phyloP scores from a whole-genome alignment of 2,329 filamentous ascomycete genomes.

The Arachnomyces sp. region DNA sequence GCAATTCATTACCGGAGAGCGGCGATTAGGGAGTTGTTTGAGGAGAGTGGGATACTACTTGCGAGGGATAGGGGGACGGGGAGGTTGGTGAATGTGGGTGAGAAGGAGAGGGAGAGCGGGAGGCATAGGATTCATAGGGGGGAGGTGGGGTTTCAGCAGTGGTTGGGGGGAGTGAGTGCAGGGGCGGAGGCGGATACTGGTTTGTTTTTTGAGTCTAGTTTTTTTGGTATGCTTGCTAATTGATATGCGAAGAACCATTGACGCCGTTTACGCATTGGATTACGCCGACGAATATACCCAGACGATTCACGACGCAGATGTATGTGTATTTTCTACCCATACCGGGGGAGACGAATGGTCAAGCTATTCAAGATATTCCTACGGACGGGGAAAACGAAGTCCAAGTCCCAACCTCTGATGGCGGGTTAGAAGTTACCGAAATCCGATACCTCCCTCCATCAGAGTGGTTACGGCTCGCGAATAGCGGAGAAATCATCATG shows the following conservation, averaged over 20 bases:
- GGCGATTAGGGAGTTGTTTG: constrained; percentile 85
- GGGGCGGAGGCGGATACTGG: constrained; percentile 51
- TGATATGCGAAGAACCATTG: constrained; percentile 45
- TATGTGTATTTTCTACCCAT: constrained; percentile 83
- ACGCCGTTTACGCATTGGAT: constrained; percentile 88
- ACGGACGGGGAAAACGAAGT: constrained; percentile 45
- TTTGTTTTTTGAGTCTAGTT: constrained; percentile 6
- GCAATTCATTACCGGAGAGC: constrained; percentile 66
- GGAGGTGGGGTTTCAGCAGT: constrained; percentile 57
- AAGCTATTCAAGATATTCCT: constrained; percentile 25
- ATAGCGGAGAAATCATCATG: constrained; percentile 62
- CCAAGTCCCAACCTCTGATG: constrained; percentile 63
- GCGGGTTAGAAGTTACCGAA: constrained; percentile 61
- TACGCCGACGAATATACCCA: constrained; percentile 60
- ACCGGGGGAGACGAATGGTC: constrained; percentile 25
- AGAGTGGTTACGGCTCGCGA: constrained; percentile 60
- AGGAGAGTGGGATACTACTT: constrained; percentile 84
- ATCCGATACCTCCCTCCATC: constrained; percentile 65
- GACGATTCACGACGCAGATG: constrained; percentile 91
- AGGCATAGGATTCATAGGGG: constrained; percentile 61
- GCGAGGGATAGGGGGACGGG: constrained; percentile 40
- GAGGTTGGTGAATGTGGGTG: constrained; percentile 52
- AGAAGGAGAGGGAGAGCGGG: constrained; percentile 54
- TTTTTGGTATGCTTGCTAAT: neutral
- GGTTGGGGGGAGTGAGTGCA: constrained; percentile 40